Base-by-base conservation (phyloP, 169 alveolate species). In the Eimeria falciformis region DNA sequence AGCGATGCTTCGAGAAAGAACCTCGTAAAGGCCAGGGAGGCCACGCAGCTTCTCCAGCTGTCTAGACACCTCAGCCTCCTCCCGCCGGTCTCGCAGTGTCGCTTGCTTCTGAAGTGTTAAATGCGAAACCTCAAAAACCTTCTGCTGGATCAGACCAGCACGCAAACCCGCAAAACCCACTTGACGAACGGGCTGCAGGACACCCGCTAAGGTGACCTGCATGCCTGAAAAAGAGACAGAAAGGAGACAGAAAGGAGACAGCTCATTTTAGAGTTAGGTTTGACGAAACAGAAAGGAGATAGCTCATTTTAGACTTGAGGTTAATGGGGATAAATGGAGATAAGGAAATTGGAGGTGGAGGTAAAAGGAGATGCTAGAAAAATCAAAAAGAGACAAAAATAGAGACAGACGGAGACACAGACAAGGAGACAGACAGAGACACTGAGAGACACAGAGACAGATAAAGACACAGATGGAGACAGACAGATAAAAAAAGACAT, bases 1-100 rank as follows among this genome's bases (percentile, higher is more conserved):
- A n/a, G n/a, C n/a, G n/a, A n/a, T n/a, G 40, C 98, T 96, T 84
- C 96, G 94, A 11, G 99, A 97, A 50, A 99, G 96, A 46, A 94
- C 92, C 29, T 97, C 98, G 71, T 78, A 78, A 68, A 78, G 29
- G 6, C 81, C 79, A 5, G 73, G 73, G 14, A 12, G 47, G 53
- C 55, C 9, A 23, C 91, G 62, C 65, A 40, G 65, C 50, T 65
- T 40, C 82, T 9, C 81, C 29, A 83, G 82, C 4, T 65, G 65
- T 45, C 17, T 66, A 17, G 66, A 33, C 17, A 46, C n/a, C 6
- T 47, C 17, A 37, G 23, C 45, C 40, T 66, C 23, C 45, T 75
- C 86, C 45, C 58, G 65, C 23, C 68, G 58, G 66, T 75, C 86
- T 4, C 40, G 45, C 29, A 9, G 66, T 5, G 58, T 40, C 86